A percentile compares a stretch with the other conserved stretches of the same genome.
Conservation (phyloP, 2,329 filamentous ascomycete genomes). For the Cladobotryum mycophilum region DNA sequence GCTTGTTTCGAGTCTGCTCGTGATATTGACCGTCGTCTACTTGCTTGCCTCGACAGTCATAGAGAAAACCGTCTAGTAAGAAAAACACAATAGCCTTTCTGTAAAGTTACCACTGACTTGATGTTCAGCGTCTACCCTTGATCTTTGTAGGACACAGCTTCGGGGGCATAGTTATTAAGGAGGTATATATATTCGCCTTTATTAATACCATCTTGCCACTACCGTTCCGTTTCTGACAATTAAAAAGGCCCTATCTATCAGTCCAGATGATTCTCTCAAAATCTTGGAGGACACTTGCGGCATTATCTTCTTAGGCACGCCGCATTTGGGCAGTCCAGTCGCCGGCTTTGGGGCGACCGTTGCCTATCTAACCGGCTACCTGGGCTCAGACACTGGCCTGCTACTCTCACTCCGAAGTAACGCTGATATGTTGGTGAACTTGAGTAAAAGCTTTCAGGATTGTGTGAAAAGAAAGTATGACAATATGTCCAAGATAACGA, state of each 20-base stretch:
- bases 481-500: background rate
- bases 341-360: conserved; percentile 5
- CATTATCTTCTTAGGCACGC: conserved; percentile 16
- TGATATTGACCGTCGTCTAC: conserved; percentile 13
- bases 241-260: background rate
- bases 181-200: background rate
- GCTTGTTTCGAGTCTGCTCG: conserved; percentile 13
- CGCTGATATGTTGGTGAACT: conserved; percentile 3
- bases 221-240: too few relatives aligned
- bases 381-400: conserved; percentile 13
- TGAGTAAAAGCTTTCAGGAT: background rate
- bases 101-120: background rate
- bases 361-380: conserved; percentile 8
- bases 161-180: conserved; percentile 17
- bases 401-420: conserved; percentile 8
- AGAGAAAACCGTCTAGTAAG: background rate
- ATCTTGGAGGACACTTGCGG: conserved; percentile 12
- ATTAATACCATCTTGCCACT: too few relatives aligned
- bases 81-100: too few relatives aligned
- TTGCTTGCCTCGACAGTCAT: too few relatives aligned
- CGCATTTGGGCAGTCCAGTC: conserved; percentile 12
- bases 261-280: background rate
- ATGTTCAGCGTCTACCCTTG: conserved; percentile 12
- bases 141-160: conserved; percentile 19
- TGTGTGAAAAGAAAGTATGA: background rate